Conservation (phyloP, 1,284 basidiomycete genomes). For the Ceratobasidium sp. region DNA sequence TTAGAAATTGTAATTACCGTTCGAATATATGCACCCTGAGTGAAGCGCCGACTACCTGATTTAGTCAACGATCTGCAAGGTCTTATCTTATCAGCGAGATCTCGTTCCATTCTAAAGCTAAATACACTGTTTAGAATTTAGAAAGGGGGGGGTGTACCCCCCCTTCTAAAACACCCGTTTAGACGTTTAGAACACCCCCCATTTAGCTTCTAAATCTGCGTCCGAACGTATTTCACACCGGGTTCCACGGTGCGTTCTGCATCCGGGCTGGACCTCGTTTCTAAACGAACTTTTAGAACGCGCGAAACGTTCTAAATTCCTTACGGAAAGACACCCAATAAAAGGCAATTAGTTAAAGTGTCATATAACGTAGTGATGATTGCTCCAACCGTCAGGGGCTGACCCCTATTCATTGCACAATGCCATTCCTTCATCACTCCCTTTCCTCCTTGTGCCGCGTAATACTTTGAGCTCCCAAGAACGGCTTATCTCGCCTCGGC, state of each 20-base stretch:
- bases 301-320: neutral
- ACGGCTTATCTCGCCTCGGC: too few species aligned
- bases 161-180: neutral
- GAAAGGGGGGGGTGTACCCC: neutral
- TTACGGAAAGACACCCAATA: slow-evolving; percentile 3
- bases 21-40: neutral
- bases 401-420: too few species aligned
- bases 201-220: neutral
- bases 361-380: too few species aligned
- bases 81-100: slow-evolving; percentile 1
- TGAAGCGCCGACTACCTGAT: neutral
- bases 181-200: slow-evolving; percentile 3
- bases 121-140: neutral
- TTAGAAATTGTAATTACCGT: too few species aligned
- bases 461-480: too few species aligned
- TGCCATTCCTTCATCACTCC: too few species aligned
- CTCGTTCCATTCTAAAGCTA: slow-evolving; percentile 3
- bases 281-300: neutral
- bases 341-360: too few species aligned
- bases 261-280: neutral
- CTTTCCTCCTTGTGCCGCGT: too few species aligned
- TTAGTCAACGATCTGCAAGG: neutral
- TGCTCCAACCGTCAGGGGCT: too few species aligned
- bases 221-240: neutral
- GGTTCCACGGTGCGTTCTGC: neutral